Conservation (phyloP, 2,329 filamentous ascomycete species). For the Talaromyces amestolkiae region DNA sequence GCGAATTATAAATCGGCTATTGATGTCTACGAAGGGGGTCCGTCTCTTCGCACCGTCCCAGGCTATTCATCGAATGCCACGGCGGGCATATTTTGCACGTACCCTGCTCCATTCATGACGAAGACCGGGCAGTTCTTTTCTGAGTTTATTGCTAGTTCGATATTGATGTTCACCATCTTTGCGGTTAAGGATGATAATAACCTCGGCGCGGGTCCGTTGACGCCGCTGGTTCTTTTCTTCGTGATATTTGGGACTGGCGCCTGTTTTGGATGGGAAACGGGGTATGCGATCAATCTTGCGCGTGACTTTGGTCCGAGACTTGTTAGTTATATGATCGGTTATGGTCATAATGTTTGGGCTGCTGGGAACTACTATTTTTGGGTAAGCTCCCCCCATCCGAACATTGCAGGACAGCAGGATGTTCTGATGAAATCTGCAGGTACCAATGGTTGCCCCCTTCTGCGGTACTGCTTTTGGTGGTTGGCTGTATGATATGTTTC, state of each 20-base stretch:
- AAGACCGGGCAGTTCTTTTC: conserved; percentile 68
- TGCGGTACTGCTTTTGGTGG: conserved; percentile 62
- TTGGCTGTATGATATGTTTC: conserved; percentile 64
- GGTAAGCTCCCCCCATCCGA: conserved; percentile 45
- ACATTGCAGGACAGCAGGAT: background rate
- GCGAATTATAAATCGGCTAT: conserved; percentile 65
- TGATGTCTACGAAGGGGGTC: conserved; percentile 60
- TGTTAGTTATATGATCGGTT: conserved; percentile 66
- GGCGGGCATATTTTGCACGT: conserved; percentile 71
- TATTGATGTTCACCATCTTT: conserved; percentile 71
- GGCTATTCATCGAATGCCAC: conserved; percentile 57
- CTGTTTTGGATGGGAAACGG: conserved; percentile 73
- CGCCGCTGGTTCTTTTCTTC: conserved; percentile 66
- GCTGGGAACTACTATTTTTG: conserved; percentile 71
- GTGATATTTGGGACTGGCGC: conserved; percentile 71
- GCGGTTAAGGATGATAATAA: conserved; percentile 56
- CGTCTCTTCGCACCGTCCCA: conserved; percentile 60
- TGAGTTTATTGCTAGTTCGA: conserved; percentile 65
- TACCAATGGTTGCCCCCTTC: conserved; percentile 71
- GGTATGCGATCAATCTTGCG: conserved; percentile 72
- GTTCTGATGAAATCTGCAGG: conserved; percentile 41
- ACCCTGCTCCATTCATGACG: conserved; percentile 61
- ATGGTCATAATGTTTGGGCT: conserved; percentile 65
- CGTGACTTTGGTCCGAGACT: conserved; percentile 69
- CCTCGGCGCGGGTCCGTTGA: conserved; percentile 55